Percentiles rank a stretch among this genome's conserved stretches.
phyloP scores from a whole-genome alignment of 305 asterid species.

The Coffea humblotiana region DNA sequence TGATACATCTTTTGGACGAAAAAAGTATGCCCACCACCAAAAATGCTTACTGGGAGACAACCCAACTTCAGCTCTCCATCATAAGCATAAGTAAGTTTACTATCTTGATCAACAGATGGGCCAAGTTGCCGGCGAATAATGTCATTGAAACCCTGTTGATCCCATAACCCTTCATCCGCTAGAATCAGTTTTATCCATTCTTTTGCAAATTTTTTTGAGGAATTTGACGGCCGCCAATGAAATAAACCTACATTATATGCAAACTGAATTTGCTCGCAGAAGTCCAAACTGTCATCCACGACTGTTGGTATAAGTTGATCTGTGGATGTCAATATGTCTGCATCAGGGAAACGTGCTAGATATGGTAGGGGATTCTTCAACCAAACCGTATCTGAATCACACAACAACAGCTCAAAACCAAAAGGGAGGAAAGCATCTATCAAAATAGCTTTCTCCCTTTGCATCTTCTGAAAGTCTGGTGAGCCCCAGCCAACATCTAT shows the following conservation, averaged over 20 bases:
- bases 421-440: slow-evolving; percentile 80
- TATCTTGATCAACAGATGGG: slow-evolving; percentile 91
- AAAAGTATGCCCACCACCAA: slow-evolving; percentile 98
- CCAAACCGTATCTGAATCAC: slow-evolving; percentile 99
- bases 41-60: slow-evolving; percentile 91
- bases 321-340: slow-evolving; percentile 91
- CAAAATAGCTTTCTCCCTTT: slow-evolving; percentile 86
- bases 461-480: slow-evolving; percentile 91
- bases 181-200: slow-evolving; percentile 93
- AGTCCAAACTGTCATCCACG: slow-evolving; percentile 85
- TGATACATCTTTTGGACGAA: slow-evolving; percentile 83
- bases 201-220: slow-evolving; percentile 77
- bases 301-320: slow-evolving; percentile 89
- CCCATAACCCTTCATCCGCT: slow-evolving; percentile 88
- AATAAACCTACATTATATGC: slow-evolving; percentile 94
- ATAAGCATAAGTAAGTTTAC: slow-evolving; percentile 95
- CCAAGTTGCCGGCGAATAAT: slow-evolving; percentile 80
- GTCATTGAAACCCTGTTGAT: slow-evolving; percentile 94
- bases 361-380: slow-evolving; percentile 96
- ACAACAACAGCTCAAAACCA: slow-evolving; percentile 92
- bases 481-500: slow-evolving; percentile 97
- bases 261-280: slow-evolving; percentile 74
- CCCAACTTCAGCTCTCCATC: slow-evolving; percentile 96
- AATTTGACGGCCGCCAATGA: slow-evolving; percentile 93
- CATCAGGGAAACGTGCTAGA: slow-evolving; percentile 94